A percentile compares a stretch with the other conserved stretches of the same genome.
phyloP scores from a whole-genome alignment of 2,329 filamentous ascomycete species.

The Ceratocystis albifundus region DNA sequence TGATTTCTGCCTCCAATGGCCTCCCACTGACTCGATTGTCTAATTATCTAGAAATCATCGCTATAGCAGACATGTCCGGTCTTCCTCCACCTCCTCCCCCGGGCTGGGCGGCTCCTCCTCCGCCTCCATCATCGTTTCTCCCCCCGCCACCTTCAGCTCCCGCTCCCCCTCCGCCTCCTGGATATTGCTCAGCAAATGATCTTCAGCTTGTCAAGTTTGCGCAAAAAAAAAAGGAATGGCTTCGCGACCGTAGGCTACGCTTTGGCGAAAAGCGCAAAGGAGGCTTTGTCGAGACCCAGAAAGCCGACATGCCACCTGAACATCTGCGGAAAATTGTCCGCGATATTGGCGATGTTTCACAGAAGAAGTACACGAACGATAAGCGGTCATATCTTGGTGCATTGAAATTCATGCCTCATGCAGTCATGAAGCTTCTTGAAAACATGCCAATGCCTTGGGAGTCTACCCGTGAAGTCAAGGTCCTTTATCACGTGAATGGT shows the following conservation, averaged over 20 bases:
- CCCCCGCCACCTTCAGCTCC: constrained; percentile 48
- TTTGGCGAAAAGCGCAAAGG: constrained; percentile 96
- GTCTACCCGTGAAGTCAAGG: constrained; percentile 88
- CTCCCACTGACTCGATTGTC: background rate
- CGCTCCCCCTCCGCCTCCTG: constrained; percentile 67
- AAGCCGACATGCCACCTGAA: constrained; percentile 96
- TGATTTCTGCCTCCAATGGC: background rate
- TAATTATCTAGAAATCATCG: constrained; percentile 5
- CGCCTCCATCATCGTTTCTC: constrained; percentile 44
- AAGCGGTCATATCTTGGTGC: constrained; percentile 96
- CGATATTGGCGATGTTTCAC: constrained; percentile 97
- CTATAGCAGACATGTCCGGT: constrained; percentile 36
- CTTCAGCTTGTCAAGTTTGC: constrained; percentile 87
- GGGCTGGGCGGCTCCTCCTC: constrained; percentile 44
- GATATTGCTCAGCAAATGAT: constrained; percentile 68
- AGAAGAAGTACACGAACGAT: constrained; percentile 98
- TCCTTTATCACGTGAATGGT: constrained; percentile 95
- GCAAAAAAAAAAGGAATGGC: constrained; percentile 98
- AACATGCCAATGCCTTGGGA: constrained; percentile 99
- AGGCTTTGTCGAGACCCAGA: constrained; percentile 94
- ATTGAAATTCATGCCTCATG: constrained; percentile 98
- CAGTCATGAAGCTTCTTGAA: constrained; percentile 89
- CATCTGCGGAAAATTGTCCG: constrained; percentile 96
- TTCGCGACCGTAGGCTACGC: constrained; percentile 76
- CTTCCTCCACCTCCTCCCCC: constrained; percentile 46